A percentile compares a stretch with the other conserved stretches of the same genome.
These are phyloP conservation scores for Pseudocercospora crystallina DNA, from an alignment of 2,329 filamentous ascomycete species.

Conservation along the genomic window DNA sequence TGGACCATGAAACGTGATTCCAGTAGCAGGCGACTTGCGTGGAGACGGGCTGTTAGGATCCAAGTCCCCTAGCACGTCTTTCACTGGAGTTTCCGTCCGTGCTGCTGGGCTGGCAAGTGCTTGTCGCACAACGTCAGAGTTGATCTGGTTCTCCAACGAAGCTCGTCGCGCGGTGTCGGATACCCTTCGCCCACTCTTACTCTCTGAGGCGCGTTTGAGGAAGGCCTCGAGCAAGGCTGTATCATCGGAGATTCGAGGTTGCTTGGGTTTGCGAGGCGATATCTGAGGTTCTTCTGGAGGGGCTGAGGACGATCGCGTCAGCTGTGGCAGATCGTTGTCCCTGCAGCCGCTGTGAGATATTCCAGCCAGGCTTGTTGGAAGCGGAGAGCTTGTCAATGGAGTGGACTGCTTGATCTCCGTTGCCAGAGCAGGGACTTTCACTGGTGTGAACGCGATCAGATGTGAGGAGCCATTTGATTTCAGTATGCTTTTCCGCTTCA, in stretches of 20 bases:
- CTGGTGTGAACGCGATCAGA: conserved; percentile 32
- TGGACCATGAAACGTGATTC: too few species aligned
- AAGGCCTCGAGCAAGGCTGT: conserved; percentile 52
- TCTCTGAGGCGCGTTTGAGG: conserved; percentile 50
- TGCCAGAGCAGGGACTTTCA: conserved; percentile 20
- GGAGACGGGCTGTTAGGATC: conserved; percentile 50
- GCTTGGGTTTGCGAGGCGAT: conserved; percentile 24
- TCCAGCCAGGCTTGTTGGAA: conserved; percentile 10
- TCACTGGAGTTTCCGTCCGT: conserved; percentile 1
- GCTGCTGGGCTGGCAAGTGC: conserved; percentile 47
- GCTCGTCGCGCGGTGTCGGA: conserved; percentile 37
- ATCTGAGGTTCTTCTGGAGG: conserved; percentile 35
- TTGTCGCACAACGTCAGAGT: conserved; percentile 48
- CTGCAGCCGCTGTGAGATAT: not conserved
- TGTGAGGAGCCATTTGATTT: conserved; percentile 20
- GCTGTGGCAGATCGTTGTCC: conserved; percentile 6
- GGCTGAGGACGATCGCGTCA: conserved; percentile 31
- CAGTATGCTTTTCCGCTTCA: conserved; percentile 23
- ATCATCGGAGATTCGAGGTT: conserved; percentile 45
- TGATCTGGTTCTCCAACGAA: conserved; percentile 47
- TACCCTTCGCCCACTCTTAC: conserved; percentile 35
- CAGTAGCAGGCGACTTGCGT: conserved; percentile 23
- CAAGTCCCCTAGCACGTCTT: conserved; percentile 44
- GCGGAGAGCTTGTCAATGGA: conserved; percentile 6
- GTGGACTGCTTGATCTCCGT: not conserved